A percentile compares a stretch with the other conserved stretches of the same genome.
Evolutionary conservation across 2,329 filamentous ascomycete genomes (phyloP).

Genomic region (Cladosporium halotolerans): DNA sequence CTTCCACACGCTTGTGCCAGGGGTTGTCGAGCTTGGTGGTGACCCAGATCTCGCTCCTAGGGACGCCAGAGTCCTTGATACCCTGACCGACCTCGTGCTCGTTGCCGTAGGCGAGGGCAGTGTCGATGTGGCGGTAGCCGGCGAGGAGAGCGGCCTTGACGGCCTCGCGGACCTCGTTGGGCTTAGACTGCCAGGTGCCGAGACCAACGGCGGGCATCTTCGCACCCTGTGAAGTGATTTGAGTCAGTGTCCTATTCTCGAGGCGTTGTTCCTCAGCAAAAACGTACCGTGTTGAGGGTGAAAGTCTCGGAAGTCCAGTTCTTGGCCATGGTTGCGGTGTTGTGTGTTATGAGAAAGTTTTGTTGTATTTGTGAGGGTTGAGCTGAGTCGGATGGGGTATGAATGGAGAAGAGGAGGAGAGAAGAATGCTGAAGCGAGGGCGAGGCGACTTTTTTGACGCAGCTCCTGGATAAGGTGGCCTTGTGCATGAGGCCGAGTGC

Average conservation of each 20-base stretch:
- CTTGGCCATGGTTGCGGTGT: conserved; percentile 13
- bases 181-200: conserved; percentile 34
- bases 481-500: conserved; percentile 1
- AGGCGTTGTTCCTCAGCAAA: neutral
- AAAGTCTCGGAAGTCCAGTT: conserved; percentile 36
- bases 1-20: conserved; percentile 28
- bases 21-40: conserved; percentile 38
- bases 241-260: neutral
- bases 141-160: conserved; percentile 37
- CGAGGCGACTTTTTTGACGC: conserved; percentile 1
- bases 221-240: conserved; percentile 37
- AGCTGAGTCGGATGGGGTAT: neutral
- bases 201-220: conserved; percentile 33
- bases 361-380: neutral
- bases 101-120: conserved; percentile 70
- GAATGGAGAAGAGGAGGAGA: neutral
- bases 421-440: neutral
- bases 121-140: conserved; percentile 51
- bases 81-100: conserved; percentile 66
- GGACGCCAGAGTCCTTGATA: conserved; percentile 50
- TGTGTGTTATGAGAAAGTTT: neutral
- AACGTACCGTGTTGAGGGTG: conserved; percentile 49
- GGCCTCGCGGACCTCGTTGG: conserved; percentile 34
- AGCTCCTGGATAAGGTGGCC: conserved; percentile 8
- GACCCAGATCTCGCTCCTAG: conserved; percentile 34